These are phyloP conservation scores for Bretziella fagacearum DNA, from an alignment of 2,329 filamentous ascomycete genomes.

Conservation along the genomic window DNA sequence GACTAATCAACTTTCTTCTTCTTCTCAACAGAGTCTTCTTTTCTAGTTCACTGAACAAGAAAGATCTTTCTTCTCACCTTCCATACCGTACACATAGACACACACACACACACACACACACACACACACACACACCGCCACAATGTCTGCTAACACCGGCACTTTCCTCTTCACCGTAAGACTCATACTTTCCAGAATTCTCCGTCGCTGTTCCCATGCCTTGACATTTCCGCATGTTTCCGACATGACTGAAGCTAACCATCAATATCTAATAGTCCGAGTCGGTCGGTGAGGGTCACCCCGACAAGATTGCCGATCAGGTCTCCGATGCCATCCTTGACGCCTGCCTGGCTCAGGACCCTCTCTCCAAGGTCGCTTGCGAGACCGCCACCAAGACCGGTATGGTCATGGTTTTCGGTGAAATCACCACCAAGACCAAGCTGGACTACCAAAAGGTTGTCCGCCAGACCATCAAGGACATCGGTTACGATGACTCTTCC, in stretches of 20 bases:
- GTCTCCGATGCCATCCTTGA: constrained; percentile 97
- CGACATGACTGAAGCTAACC: background rate
- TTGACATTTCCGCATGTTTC: background rate
- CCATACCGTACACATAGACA: no score
- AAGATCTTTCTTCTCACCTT: background rate
- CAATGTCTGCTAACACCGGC: constrained; percentile 45
- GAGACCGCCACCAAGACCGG: constrained; percentile 99
- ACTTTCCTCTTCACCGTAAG: constrained; percentile 71
- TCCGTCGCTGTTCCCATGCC: no score
- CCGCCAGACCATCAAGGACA: constrained; percentile 89
- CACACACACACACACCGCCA: constrained; percentile 27
- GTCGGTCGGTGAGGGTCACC: constrained; percentile 79
- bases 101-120: no score
- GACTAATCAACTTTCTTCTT: background rate
- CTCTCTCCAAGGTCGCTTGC: constrained; percentile 96
- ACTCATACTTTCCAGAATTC: constrained; percentile 4
- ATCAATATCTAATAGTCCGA: constrained; percentile 42
- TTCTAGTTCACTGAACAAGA: constrained; percentile 4
- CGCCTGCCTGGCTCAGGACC: constrained; percentile 87
- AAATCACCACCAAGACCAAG: constrained; percentile 92
- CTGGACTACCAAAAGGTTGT: constrained; percentile 98
- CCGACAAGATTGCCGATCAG: constrained; percentile 96
- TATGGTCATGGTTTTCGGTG: constrained; percentile 98
- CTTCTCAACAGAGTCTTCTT: background rate
- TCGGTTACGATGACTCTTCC: constrained; percentile 88